phyloP scores from a whole-genome alignment of 2,329 filamentous ascomycete genomes.

The Monilinia vaccinii-corymbosi region DNA sequence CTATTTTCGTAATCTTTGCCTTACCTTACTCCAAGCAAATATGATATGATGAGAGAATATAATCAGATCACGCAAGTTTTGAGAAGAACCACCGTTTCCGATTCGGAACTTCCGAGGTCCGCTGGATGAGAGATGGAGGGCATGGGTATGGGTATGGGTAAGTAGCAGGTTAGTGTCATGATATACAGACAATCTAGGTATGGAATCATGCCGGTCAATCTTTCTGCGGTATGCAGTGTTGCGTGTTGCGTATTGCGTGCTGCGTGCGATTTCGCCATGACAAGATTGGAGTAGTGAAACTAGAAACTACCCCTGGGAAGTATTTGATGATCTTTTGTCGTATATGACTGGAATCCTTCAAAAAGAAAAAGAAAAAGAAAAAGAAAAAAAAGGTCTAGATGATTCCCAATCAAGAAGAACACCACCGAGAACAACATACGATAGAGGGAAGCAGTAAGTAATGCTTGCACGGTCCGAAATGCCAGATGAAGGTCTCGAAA shows the following conservation, averaged over 20 bases:
- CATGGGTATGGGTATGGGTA: background rate
- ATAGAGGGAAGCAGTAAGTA: background rate
- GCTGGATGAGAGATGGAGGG: background rate
- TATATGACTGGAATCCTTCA: background rate
- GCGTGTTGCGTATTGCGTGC: too few relatives aligned
- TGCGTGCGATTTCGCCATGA: background rate
- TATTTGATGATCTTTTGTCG: background rate
- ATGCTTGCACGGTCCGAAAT: slow-evolving; percentile 3
- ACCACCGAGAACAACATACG: background rate
- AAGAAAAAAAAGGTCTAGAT: background rate
- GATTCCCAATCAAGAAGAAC: background rate
- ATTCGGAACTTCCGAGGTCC: background rate
- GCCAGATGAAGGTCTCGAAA: background rate
- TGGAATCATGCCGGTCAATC: slow-evolving; percentile 4
- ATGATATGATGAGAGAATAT: background rate
- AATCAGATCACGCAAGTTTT: background rate
- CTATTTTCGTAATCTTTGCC: too few relatives aligned
- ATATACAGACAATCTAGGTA: background rate
- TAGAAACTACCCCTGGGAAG: background rate
- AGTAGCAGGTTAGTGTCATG: background rate
- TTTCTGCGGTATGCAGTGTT: background rate
- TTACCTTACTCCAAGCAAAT: background rate
- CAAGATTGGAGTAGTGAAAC: background rate
- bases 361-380: too few relatives aligned
- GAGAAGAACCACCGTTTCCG: too few relatives aligned